Evolutionary conservation across 257 asterid species (phyloP).

Genomic region (Solanum dulcamara): DNA sequence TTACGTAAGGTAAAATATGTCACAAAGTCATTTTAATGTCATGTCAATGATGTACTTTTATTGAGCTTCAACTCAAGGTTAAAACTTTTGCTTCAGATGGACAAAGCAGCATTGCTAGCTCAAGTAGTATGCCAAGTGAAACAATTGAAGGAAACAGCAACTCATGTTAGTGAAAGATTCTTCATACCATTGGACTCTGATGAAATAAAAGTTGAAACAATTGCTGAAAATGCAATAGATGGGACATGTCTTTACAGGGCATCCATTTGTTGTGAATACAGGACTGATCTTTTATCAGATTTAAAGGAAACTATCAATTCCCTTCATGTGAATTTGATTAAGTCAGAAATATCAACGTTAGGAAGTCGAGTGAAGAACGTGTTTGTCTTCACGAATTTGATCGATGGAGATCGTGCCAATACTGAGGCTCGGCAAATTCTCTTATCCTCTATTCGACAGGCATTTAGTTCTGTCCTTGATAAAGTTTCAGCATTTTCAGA

Average conservation of each 20-base stretch:
- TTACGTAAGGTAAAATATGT: background rate
- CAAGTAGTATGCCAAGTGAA: conserved; percentile 61
- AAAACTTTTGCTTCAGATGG: conserved; percentile 37
- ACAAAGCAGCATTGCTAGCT: conserved; percentile 74
- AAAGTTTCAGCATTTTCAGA: conserved; percentile 48
- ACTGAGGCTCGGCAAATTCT: conserved; percentile 7
- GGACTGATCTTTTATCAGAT: conserved; percentile 47
- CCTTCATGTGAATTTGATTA: conserved; percentile 28
- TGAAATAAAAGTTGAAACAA: conserved; percentile 49
- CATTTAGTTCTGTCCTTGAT: conserved; percentile 40
- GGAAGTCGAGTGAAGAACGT: conserved; percentile 51
- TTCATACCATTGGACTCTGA: conserved; percentile 67
- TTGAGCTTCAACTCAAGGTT: background rate
- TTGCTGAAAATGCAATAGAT: conserved; percentile 16
- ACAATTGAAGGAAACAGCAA: conserved; percentile 40
- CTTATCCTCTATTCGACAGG: conserved; percentile 22
- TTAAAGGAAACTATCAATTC: conserved; percentile 25
- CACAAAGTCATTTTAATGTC: background rate
- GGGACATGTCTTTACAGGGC: conserved; percentile 40
- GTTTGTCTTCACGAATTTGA: conserved; percentile 22
- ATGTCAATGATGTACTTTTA: background rate
- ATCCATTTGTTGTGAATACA: conserved; percentile 64
- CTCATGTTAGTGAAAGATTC: conserved; percentile 36
- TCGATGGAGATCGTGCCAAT: background rate
- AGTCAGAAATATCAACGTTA: conserved; percentile 59